Evolutionary conservation across 495 filamentous ascomycete species (phyloP), one percentile per base, ranked within the genome.

Genomic region (Pseudoneurospora amorphoporcata): DNA sequence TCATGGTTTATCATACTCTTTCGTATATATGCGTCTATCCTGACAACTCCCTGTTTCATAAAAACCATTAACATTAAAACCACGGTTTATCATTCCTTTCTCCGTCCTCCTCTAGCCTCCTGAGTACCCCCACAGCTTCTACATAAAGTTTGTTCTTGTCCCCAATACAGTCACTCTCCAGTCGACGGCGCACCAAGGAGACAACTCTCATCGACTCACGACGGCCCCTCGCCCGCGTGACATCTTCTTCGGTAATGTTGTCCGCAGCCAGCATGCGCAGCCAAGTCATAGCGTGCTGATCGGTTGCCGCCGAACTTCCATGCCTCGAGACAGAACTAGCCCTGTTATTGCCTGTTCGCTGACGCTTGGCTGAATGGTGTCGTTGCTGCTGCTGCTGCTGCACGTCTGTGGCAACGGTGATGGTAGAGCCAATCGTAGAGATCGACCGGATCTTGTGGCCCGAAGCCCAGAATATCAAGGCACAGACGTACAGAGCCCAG

Each of bases 351-450:
- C 70, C 81, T 84, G 53, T 8, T 78, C 73, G 39, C 72, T 73
- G 94, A 94, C 87, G 70, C 75, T 75, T 35, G 72, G 73, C 37
- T 73, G 73, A 16, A 53, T 53, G 47, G 19, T 39, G 14, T 39
- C 72, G 61, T n/a, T 70, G 37, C 41, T 71, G 70, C 23, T 70
- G 23, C 23, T 23, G 68, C 32, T 47, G 86, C 76, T 90, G 90
- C 80, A 90, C 90, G 29, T 61, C 29, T 32, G 29, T 88, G 88
- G 78, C 91, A 92, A 77, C 91, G 92, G 81, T 90, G 68, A 14
- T 74, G 47, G 53, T 35, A 42, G 58, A 47, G 29, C 73, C 75
- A 65, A 8, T 35, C 29, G 53, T 12, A 61, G 53, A 12, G 53
- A 61, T 14, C 23, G 53, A 35, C 29, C 75, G 77, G 8, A 76